Evolutionary conservation across 768 basidiomycete species (phyloP).

Genomic region (Amyloporia xantha): DNA sequence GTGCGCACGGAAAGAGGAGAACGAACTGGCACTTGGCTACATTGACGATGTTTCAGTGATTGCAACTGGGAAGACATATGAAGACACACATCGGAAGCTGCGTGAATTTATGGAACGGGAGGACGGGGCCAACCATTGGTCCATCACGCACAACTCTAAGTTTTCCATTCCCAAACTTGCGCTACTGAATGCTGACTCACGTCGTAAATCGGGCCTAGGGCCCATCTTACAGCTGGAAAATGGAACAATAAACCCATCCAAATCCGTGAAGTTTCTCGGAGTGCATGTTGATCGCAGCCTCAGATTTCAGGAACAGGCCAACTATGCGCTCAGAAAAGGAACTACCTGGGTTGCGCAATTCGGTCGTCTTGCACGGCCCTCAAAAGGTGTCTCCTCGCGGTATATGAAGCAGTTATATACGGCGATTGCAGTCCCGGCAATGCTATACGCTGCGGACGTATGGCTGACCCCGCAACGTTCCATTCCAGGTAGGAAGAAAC

Average conservation of each 20-base stretch:
- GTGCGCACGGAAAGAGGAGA: slow-evolving; percentile 7
- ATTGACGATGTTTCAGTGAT: slow-evolving; percentile 16
- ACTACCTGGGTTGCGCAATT: slow-evolving; percentile 16
- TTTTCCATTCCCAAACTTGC: too few species aligned
- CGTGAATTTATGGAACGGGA: slow-evolving; percentile 7
- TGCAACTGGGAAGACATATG: slow-evolving; percentile 4
- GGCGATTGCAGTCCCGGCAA: slow-evolving; percentile 22
- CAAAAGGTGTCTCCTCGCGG: slow-evolving; percentile 14
- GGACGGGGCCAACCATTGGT: slow-evolving; percentile 24
- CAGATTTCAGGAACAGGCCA: slow-evolving; percentile 16
- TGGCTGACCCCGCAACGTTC: slow-evolving; percentile 3
- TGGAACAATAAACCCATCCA: too few species aligned
- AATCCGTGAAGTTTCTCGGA: slow-evolving; percentile 24
- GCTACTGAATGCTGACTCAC: too few species aligned
- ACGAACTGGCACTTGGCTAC: slow-evolving; percentile 5
- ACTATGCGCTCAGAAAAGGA: slow-evolving; percentile 19
- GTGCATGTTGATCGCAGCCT: slow-evolving; percentile 26
- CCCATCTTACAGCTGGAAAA: too few species aligned
- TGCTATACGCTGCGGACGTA: slow-evolving; percentile 23
- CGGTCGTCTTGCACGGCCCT: slow-evolving; percentile 14
- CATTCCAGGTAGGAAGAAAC: neutral
- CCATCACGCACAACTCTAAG: slow-evolving; percentile 21
- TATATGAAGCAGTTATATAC: slow-evolving; percentile 21
- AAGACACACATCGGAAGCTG: slow-evolving; percentile 3
- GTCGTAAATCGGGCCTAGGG: too few species aligned